Percentiles rank a stretch among this genome's conserved stretches.
Evolutionary conservation across 1,284 basidiomycete genomes (phyloP).

Genomic region (Heliocybe sulcata): DNA sequence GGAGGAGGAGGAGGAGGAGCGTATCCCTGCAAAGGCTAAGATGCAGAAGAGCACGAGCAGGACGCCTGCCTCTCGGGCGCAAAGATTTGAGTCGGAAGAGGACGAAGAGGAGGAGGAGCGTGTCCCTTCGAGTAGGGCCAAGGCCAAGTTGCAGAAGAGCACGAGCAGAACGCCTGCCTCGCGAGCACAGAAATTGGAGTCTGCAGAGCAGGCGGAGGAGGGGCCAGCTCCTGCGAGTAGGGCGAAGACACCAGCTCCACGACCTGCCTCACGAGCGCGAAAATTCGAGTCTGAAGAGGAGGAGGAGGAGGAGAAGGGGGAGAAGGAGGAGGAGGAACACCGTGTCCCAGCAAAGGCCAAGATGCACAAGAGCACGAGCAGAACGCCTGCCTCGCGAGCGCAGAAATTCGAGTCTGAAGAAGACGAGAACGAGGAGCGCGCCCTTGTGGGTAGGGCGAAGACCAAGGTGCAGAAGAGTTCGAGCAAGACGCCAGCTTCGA

Average conservation of each 20-base stretch:
- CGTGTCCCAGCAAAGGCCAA: no score
- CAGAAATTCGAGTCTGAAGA: no score
- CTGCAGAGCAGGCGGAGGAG: constrained; percentile 7
- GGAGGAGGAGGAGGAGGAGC: constrained; percentile 1
- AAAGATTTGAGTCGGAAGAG: no score
- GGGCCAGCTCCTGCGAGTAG: background rate
- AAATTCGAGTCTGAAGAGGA: constrained; percentile 13
- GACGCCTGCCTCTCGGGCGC: no score
- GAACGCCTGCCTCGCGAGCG: no score
- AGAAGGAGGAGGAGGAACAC: constrained; percentile 1
- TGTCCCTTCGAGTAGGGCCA: background rate
- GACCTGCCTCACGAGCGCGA: constrained; percentile 21
- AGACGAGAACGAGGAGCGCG: no score
- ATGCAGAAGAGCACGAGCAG: no score
- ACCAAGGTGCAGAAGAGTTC: no score
- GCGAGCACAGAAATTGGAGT: background rate
- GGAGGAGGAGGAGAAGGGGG: constrained; percentile 8
- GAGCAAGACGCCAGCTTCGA: constrained; percentile 16
- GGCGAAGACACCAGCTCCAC: constrained; percentile 18
- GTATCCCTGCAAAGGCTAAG: background rate
- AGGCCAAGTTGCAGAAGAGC: background rate
- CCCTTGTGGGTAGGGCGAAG: constrained; percentile 8
- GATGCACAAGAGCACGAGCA: no score
- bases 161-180: background rate
- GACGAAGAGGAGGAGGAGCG: no score